A percentile compares a stretch with the other conserved stretches of the same genome.
phyloP scores from a whole-genome alignment of 225 moss, liverwort and hornwort genomes.

The Asterella californica region DNA sequence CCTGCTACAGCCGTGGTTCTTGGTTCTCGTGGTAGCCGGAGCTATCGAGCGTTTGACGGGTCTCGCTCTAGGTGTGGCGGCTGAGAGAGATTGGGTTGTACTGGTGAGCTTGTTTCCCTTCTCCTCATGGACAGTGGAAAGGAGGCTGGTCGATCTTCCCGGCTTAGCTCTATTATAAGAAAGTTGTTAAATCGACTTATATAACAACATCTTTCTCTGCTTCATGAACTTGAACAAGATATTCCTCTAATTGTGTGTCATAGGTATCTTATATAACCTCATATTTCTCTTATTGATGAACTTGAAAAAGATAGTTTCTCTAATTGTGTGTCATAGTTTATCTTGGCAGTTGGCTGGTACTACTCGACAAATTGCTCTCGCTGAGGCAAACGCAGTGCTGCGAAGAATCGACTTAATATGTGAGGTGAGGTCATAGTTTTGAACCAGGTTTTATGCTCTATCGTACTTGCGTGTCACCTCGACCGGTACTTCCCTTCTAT shows the following conservation, averaged over 20 bases:
- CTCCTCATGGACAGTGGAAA: neutral
- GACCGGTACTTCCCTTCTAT: neutral
- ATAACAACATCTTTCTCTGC: too few relatives aligned
- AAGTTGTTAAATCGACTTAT: too few relatives aligned
- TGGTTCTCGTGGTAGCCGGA: constrained; percentile 63
- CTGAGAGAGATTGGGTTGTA: constrained; percentile 86
- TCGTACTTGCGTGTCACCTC: neutral
- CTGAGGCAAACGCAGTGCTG: constrained; percentile 72
- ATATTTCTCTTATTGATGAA: too few relatives aligned
- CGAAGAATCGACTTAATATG: constrained; percentile 76
- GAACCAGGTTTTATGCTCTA: neutral
- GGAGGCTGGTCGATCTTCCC: neutral
- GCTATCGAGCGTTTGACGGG: constrained; percentile 70
- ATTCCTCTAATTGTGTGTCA: too few relatives aligned
- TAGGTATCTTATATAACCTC: too few relatives aligned
- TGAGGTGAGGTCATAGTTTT: constrained; percentile 42
- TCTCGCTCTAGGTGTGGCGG: constrained; percentile 67
- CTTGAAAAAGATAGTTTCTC: too few relatives aligned
- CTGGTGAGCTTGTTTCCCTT: constrained; percentile 34
- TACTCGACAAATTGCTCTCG: constrained; percentile 69
- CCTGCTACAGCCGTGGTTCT: constrained; percentile 73
- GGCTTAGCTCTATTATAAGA: too few relatives aligned
- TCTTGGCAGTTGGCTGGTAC: constrained; percentile 62
- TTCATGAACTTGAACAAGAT: too few relatives aligned
- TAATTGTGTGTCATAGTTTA: too few relatives aligned